Conservation (phyloP, 768 basidiomycete genomes). For the Mycena kentingensis region DNA sequence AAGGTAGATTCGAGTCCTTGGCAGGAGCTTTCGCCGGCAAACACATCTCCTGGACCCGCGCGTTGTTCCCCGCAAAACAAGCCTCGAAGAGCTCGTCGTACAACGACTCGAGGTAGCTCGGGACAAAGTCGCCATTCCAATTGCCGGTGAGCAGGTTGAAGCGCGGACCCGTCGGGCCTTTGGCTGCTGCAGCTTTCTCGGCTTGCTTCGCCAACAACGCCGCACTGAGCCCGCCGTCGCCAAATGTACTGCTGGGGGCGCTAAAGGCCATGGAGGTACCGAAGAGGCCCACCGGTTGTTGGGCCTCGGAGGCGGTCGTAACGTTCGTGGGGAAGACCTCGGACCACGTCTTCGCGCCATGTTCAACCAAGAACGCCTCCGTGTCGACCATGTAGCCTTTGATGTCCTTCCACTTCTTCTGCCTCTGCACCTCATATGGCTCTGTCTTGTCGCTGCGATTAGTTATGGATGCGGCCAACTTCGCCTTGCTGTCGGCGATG, state of each 20-base stretch:
- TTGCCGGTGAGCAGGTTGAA: slow-evolving; percentile 31
- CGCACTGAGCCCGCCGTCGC: not conserved
- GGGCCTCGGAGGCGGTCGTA: slow-evolving; percentile 16
- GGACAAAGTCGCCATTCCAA: slow-evolving; percentile 26
- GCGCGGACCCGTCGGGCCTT: slow-evolving; percentile 4
- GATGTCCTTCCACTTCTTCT: slow-evolving; percentile 29
- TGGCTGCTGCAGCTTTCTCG: too few species aligned
- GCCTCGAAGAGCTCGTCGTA: slow-evolving; percentile 64
- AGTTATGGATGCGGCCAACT: not conserved
- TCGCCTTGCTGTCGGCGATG: not conserved
- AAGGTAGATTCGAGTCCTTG: slow-evolving; percentile 30
- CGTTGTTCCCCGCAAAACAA: slow-evolving; percentile 53
- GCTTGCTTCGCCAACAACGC: too few species aligned
- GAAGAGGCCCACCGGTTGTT: not conserved
- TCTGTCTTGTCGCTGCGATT: slow-evolving; percentile 10
- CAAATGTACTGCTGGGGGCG: slow-evolving; percentile 6
- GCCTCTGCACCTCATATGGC: slow-evolving; percentile 13
- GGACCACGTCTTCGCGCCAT: slow-evolving; percentile 45
- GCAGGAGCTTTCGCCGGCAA: slow-evolving; percentile 41
- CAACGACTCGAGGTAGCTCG: slow-evolving; percentile 33
- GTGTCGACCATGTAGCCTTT: slow-evolving; percentile 38
- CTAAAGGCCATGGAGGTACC: too few species aligned
- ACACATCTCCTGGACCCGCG: slow-evolving; percentile 53
- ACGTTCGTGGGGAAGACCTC: slow-evolving; percentile 38
- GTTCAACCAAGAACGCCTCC: slow-evolving; percentile 33